A percentile compares a stretch with the other conserved stretches of the same genome.
Conservation (phyloP, 371 early-diverging fungal species). For the Basidiobolus meristosporus region DNA sequence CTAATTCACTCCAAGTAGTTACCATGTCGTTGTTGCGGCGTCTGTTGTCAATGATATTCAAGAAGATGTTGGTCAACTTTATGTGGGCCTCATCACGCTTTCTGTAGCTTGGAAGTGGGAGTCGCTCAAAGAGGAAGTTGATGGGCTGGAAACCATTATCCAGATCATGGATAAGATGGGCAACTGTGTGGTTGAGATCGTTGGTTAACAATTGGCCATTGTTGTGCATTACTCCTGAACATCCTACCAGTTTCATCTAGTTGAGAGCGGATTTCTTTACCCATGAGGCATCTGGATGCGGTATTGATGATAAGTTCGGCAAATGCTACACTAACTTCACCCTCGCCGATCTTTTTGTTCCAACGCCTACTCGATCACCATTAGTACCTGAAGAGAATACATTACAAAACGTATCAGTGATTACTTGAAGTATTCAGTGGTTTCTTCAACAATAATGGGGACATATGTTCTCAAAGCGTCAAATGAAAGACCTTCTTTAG, state of each 20-base stretch:
- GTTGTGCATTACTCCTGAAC: too few species aligned
- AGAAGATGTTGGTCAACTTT: conserved; percentile 64
- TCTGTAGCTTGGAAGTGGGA: conserved; percentile 63
- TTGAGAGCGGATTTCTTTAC: conserved; percentile 73
- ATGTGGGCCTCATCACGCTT: conserved; percentile 71
- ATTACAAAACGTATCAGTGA: too few species aligned
- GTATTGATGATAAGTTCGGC: conserved; percentile 86
- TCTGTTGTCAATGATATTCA: conserved; percentile 61
- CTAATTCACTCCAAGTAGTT: too few species aligned
- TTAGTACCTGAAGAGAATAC: too few species aligned
- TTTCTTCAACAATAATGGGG: conserved; percentile 72
- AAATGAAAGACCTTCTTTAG: conserved; percentile 78
- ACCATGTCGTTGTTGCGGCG: conserved; percentile 56
- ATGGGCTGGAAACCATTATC: too few species aligned
- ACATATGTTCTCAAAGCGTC: conserved; percentile 77
- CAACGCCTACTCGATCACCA: conserved; percentile 16
- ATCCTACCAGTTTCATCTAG: too few species aligned
- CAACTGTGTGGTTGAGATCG: too few species aligned
- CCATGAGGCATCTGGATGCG: conserved; percentile 85
- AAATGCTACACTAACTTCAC: conserved; percentile 62
- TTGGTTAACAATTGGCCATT: too few species aligned
- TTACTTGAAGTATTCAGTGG: conserved; percentile 43
- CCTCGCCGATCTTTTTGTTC: conserved; percentile 19
- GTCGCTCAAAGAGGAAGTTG: conserved; percentile 76
- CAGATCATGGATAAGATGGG: conserved; percentile 82